phyloP scores from a whole-genome alignment of 345 rosid genomes.

The Gynandropsis gynandra region DNA sequence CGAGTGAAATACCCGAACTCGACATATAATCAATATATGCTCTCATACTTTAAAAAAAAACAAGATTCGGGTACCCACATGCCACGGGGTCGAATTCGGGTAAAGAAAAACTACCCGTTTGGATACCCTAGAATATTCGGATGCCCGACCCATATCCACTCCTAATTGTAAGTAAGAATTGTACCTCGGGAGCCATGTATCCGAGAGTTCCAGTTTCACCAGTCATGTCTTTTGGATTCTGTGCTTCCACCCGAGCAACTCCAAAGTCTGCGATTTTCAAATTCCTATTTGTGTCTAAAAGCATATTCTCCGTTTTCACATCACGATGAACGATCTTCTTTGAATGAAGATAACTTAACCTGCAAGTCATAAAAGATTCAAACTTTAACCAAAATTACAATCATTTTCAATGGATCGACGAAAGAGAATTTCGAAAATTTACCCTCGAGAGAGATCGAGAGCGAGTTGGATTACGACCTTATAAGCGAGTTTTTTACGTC shows the following conservation, averaged over 20 bases:
- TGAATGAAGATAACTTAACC: slow-evolving; percentile 84
- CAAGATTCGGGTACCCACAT: too few species aligned
- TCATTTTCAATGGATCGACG: not conserved
- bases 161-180: too few species aligned
- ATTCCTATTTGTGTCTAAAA: slow-evolving; percentile 49
- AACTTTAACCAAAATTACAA: not conserved
- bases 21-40: too few species aligned
- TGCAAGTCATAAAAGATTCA: slow-evolving; percentile 27
- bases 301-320: slow-evolving; percentile 91
- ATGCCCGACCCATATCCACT: too few species aligned
- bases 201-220: slow-evolving; percentile 97
- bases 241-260: slow-evolving; percentile 96
- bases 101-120: too few species aligned
- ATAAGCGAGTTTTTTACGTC: slow-evolving; percentile 64
- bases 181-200: slow-evolving; percentile 99
- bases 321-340: slow-evolving; percentile 91
- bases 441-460: slow-evolving; percentile 89
- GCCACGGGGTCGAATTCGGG: too few species aligned
- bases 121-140: too few species aligned
- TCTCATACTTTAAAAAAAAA: too few species aligned
- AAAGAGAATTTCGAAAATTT: slow-evolving; percentile 11
- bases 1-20: too few species aligned
- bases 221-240: slow-evolving; percentile 88
- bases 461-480: slow-evolving; percentile 77
- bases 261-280: slow-evolving; percentile 96